Conservation (phyloP, 78 protist genomes). For the Dictyostelium intermedium region DNA sequence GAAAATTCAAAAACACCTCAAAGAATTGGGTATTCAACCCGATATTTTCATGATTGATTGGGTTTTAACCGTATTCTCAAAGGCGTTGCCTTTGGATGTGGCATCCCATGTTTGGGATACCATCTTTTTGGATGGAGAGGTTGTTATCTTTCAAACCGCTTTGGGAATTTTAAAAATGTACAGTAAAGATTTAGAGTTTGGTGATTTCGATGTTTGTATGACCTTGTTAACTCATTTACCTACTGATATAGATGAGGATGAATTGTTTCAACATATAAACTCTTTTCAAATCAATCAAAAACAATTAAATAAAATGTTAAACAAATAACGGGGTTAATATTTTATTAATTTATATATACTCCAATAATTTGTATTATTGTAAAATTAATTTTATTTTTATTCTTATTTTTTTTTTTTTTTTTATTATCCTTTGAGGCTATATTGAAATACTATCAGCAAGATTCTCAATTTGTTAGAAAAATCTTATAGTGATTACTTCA, state of each 20-base stretch:
- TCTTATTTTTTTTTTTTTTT: too few species aligned
- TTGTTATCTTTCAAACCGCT: conserved; percentile 62
- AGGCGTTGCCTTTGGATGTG: conserved; percentile 86
- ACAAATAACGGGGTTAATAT: background rate
- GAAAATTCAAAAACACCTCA: conserved; percentile 74
- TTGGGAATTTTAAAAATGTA: conserved; percentile 72
- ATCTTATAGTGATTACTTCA: too few species aligned
- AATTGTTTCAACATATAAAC: conserved; percentile 50
- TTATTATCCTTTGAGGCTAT: too few species aligned
- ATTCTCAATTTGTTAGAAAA: too few species aligned
- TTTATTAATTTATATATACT: background rate
- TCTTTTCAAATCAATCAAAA: conserved; percentile 48
- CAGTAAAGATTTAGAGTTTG: conserved; percentile 47
- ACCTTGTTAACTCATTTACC: conserved; percentile 72
- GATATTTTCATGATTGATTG: conserved; percentile 89
- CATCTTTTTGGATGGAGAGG: conserved; percentile 82
- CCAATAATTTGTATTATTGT: too few species aligned
- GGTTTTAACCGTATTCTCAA: conserved; percentile 91
- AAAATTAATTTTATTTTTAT: too few species aligned
- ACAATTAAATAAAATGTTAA: conserved; percentile 24
- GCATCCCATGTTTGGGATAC: conserved; percentile 93
- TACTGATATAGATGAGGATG: conserved; percentile 63
- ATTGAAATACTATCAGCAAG: too few species aligned
- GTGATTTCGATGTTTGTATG: conserved; percentile 69
- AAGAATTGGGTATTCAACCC: conserved; percentile 62